A percentile compares a stretch with the other conserved stretches of the same genome.
Conservation (phyloP, 495 filamentous ascomycete genomes). For the Choiromyces venosus region DNA sequence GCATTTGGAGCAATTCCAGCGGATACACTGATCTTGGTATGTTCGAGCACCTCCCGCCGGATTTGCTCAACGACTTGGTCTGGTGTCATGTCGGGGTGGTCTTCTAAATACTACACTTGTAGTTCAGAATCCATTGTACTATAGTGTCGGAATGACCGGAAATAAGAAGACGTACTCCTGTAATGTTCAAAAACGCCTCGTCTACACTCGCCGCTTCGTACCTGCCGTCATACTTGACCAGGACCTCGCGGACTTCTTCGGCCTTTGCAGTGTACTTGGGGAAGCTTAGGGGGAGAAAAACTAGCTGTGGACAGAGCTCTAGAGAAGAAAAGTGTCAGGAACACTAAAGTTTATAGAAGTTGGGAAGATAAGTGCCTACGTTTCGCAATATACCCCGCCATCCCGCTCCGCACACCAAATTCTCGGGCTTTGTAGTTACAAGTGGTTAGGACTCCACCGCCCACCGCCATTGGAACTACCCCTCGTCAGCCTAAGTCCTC, state of each 20-base stretch:
- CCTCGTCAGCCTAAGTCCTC: conserved; percentile 6
- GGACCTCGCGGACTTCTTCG: conserved; percentile 72
- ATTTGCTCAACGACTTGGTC: conserved; percentile 70
- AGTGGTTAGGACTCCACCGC: conserved; percentile 83
- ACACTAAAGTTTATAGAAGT: neutral
- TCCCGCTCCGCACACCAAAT: conserved; percentile 85
- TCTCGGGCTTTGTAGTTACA: conserved; percentile 91
- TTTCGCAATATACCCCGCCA: conserved; percentile 92
- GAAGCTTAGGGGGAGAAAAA: conserved; percentile 78
- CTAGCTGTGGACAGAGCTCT: conserved; percentile 78
- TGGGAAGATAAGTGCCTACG: conserved; percentile 43
- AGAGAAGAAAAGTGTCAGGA: conserved; percentile 6
- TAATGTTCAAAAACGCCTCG: conserved; percentile 95
- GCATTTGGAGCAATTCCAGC: conserved; percentile 92
- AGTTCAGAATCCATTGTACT: neutral
- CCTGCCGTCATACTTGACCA: conserved; percentile 78
- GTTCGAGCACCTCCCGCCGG: conserved; percentile 67
- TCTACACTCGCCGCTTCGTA: conserved; percentile 93
- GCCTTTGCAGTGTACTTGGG: conserved; percentile 90
- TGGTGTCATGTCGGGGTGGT: conserved; percentile 57
- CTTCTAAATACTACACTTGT: conserved; percentile 58
- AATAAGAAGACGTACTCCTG: conserved; percentile 42
- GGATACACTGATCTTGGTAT: conserved; percentile 79
- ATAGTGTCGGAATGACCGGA: neutral
- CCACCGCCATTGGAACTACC: conserved; percentile 80